Evolutionary conservation across 2,329 filamentous ascomycete species (phyloP).

Genomic region (Akanthomyces muscarius): DNA sequence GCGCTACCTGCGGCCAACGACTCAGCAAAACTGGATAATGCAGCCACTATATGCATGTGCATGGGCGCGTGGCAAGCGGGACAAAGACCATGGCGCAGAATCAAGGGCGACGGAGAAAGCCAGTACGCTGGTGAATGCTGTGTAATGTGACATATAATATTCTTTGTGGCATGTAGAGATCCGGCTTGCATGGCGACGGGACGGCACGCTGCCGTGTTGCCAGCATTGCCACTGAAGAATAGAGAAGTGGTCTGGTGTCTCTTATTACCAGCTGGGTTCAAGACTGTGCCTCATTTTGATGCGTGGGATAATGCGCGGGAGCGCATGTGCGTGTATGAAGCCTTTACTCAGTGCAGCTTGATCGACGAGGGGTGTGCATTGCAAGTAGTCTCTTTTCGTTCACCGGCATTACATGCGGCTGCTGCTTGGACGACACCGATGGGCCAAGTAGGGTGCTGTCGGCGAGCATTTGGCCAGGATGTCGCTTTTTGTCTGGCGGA

Average conservation of each 20-base stretch:
- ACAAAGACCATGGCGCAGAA: no score
- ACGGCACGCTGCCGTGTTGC: background rate
- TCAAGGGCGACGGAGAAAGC: no score
- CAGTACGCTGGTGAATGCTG: background rate
- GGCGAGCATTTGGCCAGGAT: no score
- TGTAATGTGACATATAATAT: slow-evolving; percentile 2
- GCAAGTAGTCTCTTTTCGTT: background rate
- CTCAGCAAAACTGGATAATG: background rate
- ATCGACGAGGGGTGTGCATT: background rate
- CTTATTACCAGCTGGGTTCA: background rate
- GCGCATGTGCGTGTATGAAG: background rate
- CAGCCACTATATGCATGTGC: background rate
- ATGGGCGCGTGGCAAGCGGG: background rate
- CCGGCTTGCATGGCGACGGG: background rate
- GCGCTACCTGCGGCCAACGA: background rate
- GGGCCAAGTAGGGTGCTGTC: no score
- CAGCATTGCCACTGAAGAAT: background rate
- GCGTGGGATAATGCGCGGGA: background rate
- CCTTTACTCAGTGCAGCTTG: background rate
- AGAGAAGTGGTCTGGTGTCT: background rate
- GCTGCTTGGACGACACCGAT: no score
- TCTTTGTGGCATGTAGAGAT: background rate
- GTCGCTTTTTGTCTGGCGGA: no score
- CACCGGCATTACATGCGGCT: no score
- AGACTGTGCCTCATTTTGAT: background rate